phyloP scores from a whole-genome alignment of 2,329 filamentous ascomycete genomes.

The Ophiognomonia clavigignenti-juglandacearum region DNA sequence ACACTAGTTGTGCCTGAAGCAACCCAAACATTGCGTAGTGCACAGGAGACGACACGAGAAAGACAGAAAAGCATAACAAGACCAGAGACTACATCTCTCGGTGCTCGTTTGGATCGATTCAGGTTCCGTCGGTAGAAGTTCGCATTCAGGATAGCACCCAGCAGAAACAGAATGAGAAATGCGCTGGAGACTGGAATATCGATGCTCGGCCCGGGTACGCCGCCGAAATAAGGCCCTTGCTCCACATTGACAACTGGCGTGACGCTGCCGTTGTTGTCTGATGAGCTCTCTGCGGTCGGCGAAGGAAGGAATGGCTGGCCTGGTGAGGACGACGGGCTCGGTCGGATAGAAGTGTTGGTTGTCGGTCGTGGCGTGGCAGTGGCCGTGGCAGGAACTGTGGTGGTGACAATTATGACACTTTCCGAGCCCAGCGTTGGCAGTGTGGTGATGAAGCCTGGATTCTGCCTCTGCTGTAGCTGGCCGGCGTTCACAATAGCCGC shows the following conservation, averaged over 20 bases:
- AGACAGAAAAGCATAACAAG: constrained; percentile 9
- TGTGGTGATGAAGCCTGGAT: constrained; percentile 6
- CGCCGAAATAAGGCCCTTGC: constrained; percentile 4
- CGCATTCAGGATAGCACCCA: not conserved
- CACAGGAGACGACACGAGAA: not conserved
- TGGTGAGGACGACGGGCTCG: not conserved
- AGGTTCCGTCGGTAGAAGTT: constrained; percentile 1
- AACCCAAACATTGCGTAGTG: constrained; percentile 1
- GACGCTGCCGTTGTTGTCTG: no score
- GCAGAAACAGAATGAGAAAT: not conserved
- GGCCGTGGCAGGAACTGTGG: not conserved
- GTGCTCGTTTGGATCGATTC: not conserved
- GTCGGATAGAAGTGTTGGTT: not conserved
- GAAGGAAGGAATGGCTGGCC: not conserved
- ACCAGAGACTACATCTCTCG: not conserved
- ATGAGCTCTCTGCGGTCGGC: constrained; percentile 1
- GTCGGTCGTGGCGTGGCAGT: not conserved
- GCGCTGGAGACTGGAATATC: not conserved
- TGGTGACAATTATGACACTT: not conserved
- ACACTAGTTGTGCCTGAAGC: not conserved
- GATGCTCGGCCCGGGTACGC: not conserved
- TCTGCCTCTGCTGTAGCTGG: not conserved
- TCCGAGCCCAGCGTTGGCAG: constrained; percentile 2
- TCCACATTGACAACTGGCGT: not conserved
- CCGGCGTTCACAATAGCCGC: not conserved